These are phyloP conservation scores for Phaseolus coccineus DNA, from an alignment of 331 rosid genomes.

Conservation along the genomic window DNA sequence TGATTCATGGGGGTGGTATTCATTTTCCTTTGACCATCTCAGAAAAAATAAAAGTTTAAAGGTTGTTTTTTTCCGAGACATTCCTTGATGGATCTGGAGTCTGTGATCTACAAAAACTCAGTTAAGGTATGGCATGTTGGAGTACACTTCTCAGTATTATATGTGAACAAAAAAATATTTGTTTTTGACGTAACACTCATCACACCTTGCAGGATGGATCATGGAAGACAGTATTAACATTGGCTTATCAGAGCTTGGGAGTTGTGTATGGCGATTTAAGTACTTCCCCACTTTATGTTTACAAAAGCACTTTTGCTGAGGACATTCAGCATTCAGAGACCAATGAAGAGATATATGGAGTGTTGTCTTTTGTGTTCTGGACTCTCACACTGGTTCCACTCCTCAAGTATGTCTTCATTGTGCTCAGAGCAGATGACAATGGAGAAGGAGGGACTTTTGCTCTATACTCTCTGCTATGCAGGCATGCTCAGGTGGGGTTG, in stretches of 20 bases:
- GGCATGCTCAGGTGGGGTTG: constrained; percentile 85
- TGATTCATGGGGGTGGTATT: constrained; percentile 35
- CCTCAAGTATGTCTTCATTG: constrained; percentile 90
- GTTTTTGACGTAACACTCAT: background rate
- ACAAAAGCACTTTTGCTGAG: constrained; percentile 93
- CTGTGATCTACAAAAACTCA: constrained; percentile 59
- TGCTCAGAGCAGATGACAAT: constrained; percentile 91
- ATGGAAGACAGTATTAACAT: constrained; percentile 81
- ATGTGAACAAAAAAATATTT: background rate
- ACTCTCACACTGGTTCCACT: constrained; percentile 87
- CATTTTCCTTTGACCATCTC: constrained; percentile 18
- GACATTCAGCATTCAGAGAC: constrained; percentile 90
- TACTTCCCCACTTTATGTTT: constrained; percentile 89
- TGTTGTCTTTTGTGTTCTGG: constrained; percentile 93
- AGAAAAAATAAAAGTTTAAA: background rate
- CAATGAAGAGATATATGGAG: constrained; percentile 95
- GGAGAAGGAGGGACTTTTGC: constrained; percentile 99
- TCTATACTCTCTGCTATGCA: constrained; percentile 81
- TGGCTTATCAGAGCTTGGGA: constrained; percentile 96
- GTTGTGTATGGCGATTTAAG: constrained; percentile 97
- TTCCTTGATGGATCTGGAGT: constrained; percentile 76
- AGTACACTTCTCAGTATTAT: background rate
- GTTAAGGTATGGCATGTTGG: constrained; percentile 60
- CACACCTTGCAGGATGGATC: constrained; percentile 70
- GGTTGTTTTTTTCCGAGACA: constrained; percentile 45